Base-by-base conservation (phyloP, 148 eudicot species). In the Fallopia convolvulus region DNA sequence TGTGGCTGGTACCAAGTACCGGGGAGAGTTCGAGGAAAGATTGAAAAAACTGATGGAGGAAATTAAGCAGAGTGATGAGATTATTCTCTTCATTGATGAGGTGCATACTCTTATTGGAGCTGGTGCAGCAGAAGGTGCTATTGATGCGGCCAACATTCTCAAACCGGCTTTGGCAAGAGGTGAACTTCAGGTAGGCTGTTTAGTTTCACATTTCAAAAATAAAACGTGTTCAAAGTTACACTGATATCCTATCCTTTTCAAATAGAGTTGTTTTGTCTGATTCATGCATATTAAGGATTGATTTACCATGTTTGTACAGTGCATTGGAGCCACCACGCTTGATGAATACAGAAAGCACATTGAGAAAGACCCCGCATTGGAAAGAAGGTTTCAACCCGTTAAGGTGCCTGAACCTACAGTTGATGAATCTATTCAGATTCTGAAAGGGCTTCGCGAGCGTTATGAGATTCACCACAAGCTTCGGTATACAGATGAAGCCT, bases 101-200 rank as follows among this genome's bases (percentile, higher is more conserved):
- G 94, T 93, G 52, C 98, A 93, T 82, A 93, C 98, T 68, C 80
- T 91, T 81, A 90, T 93, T 79, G 94, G 97, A 50, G 97, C 94
- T 4, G 97, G 97, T 79, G 94, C 97, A 39, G 98, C 97, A 58
- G 98, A 93, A 83, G 98, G 98, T 41, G 94, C 93, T n/a, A 90
- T 93, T 75, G 98, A 93, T 86, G 98, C 98, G 77, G 98, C 98
- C 71, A 93, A 93, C 82, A 91, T 93, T 74, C 81, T 93, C 75
- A 93, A 93, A 83, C 98, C 98, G 63, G 98, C 98, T 77, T 89
- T 93, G 76, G 97, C 98, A 33, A 87, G 98, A 72, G 98, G 98
- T 76, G 98, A 93, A 86, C 79, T 93, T 68, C 98, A 93, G 94
- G 98, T 93, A 79, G 58, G 77, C 47, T 75, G 32, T 8, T 58